Evolutionary conservation across 495 filamentous ascomycete genomes (phyloP).

Genomic region (Penicillium tannophilum): DNA sequence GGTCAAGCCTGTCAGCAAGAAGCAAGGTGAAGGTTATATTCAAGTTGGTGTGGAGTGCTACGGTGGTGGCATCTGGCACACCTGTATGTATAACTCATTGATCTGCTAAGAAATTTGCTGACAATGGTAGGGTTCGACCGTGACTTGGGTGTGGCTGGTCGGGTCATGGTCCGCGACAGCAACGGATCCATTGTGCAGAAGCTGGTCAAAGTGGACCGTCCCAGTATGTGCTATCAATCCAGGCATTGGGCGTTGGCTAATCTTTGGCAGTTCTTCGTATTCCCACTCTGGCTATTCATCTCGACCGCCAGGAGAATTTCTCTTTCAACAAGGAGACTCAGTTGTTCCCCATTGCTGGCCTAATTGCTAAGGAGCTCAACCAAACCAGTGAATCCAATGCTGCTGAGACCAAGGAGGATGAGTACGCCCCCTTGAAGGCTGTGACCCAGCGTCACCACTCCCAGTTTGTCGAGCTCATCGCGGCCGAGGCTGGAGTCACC

Average conservation of each 20-base stretch:
- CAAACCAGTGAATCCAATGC: slow-evolving; percentile 53
- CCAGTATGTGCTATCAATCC: slow-evolving; percentile 52
- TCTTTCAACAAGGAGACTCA: slow-evolving; percentile 96
- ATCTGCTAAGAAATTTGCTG: not conserved
- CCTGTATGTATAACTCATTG: slow-evolving; percentile 41
- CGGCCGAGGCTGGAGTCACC: slow-evolving; percentile 70
- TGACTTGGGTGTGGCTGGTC: slow-evolving; percentile 87
- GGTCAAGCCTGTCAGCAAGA: slow-evolving; percentile 93
- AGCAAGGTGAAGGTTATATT: slow-evolving; percentile 80
- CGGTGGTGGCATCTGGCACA: slow-evolving; percentile 79
- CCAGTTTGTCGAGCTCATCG: slow-evolving; percentile 80
- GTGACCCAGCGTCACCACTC: slow-evolving; percentile 88
- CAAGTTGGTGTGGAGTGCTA: slow-evolving; percentile 98
- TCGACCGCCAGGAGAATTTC: slow-evolving; percentile 83
- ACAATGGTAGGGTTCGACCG: slow-evolving; percentile 80
- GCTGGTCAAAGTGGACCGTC: slow-evolving; percentile 86
- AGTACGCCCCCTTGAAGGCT: slow-evolving; percentile 68
- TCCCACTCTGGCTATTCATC: slow-evolving; percentile 89
- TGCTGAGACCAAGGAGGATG: slow-evolving; percentile 40
- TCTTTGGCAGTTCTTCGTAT: slow-evolving; percentile 70
- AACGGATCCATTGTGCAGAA: slow-evolving; percentile 79
- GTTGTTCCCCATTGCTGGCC: slow-evolving; percentile 87
- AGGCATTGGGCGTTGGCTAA: slow-evolving; percentile 4
- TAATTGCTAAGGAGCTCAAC: slow-evolving; percentile 86
- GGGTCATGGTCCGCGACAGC: slow-evolving; percentile 75